A percentile compares a stretch with the other conserved stretches of the same genome.
These are phyloP conservation scores for Metrosideros polymorpha DNA, from an alignment of 441 rosid species.

Conservation along the genomic window DNA sequence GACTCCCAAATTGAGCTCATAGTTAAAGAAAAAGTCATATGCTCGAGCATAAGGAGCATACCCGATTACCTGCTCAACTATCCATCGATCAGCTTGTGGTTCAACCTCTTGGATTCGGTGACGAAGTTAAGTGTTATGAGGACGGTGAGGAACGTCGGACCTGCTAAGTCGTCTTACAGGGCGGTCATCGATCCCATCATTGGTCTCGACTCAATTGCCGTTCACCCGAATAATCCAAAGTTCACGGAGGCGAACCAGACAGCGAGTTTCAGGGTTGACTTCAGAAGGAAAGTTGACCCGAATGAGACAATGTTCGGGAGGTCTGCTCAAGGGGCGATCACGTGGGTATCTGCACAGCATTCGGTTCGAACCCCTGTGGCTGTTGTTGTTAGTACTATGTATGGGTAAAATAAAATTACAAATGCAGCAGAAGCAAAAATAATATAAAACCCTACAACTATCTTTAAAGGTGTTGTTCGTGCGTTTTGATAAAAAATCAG, in stretches of 20 bases:
- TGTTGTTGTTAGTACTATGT: no score
- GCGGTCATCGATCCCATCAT: background rate
- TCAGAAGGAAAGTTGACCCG: background rate
- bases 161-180: background rate
- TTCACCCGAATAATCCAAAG: background rate
- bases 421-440: no score
- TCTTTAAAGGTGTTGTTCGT: no score
- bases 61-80: background rate
- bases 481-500: no score
- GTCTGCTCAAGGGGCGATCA: background rate
- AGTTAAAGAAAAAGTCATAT: background rate
- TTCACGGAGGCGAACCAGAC: background rate
- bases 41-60: background rate
- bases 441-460: no score
- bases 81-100: background rate
- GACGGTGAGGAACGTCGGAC: background rate
- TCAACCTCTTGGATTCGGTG: background rate
- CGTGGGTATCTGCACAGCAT: background rate
- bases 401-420: no score
- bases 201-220: background rate
- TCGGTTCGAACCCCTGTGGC: background rate
- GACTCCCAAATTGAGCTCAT: background rate
- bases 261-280: background rate
- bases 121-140: background rate
- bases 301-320: no score